These are phyloP conservation scores for Trichosanthes cucumerina DNA, from an alignment of 306 rosid genomes.

Conservation along the genomic window DNA sequence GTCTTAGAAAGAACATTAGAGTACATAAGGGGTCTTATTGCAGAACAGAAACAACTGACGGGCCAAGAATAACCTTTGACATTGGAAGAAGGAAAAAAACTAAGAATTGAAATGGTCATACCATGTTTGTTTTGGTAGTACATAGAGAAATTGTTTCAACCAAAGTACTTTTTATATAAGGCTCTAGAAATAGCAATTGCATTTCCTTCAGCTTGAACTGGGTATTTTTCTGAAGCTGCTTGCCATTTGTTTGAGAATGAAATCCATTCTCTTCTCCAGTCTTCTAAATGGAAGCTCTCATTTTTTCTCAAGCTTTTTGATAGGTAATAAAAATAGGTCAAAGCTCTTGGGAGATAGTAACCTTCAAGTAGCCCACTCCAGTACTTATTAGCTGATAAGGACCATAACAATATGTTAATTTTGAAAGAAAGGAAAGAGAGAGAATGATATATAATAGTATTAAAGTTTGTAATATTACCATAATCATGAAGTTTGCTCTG, in stretches of 20 bases:
- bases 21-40: neutral
- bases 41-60: neutral
- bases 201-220: slow-evolving; percentile 56
- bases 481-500: slow-evolving; percentile 90
- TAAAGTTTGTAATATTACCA: slow-evolving; percentile 33
- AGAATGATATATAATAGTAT: neutral
- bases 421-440: neutral
- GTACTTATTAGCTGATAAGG: slow-evolving; percentile 57
- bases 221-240: slow-evolving; percentile 54
- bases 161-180: slow-evolving; percentile 48
- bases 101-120: neutral
- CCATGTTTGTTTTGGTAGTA: neutral
- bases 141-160: neutral
- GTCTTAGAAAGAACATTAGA: neutral
- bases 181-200: slow-evolving; percentile 55
- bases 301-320: slow-evolving; percentile 50
- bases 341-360: slow-evolving; percentile 86
- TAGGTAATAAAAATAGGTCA: slow-evolving; percentile 48
- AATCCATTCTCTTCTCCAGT: slow-evolving; percentile 89
- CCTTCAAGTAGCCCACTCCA: slow-evolving; percentile 72
- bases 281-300: slow-evolving; percentile 40
- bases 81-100: neutral
- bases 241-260: slow-evolving; percentile 75
- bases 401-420: slow-evolving; percentile 1
- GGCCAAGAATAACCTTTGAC: neutral